Base-by-base conservation (phyloP, 2,329 filamentous ascomycete genomes). In the Aplosporella prunicola region DNA sequence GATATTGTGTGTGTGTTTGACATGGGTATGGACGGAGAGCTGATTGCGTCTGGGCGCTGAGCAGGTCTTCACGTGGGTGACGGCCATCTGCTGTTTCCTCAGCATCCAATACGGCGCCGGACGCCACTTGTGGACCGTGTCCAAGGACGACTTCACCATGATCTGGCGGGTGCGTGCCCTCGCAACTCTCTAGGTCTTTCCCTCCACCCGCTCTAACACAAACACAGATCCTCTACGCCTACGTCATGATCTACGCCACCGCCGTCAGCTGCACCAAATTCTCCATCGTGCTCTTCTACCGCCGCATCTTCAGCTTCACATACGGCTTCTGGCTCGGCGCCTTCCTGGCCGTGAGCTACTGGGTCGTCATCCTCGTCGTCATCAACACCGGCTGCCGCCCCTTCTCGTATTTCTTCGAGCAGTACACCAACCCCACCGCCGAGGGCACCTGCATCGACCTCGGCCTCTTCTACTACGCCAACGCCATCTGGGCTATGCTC, bases 261-360 rank as follows among this genome's bases (percentile, higher is more conserved):
- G 67, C 66, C 27, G 67, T 74, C 41, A 71, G 69, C 47, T 52
- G 71, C 20, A 71, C 67, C 2, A 74, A 75, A 45, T 52, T 63
- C 2, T 72, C 70, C 3, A 69, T 73, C 35, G 50, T 73, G 5
- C 53, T 71, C 3, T 60, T 75, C 13, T 76, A 74, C 45, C 66
- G 71, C 15, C 67, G 69, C 17, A 70, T 74, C 31, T 75, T 74
- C 41, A 55, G 58, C 51, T 73, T 74, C 45, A 60, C 63, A 7
- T 55, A 59, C 3, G 51, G 60, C 23, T 69, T 63, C 41, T 61
- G 61, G 40, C 39, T 54, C 11, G 50, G 71, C 24, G 50, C 69
- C 15, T 47, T 46, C 31, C 51, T 71, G 35, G 59, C 74, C 11
- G 14, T 62, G 9, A 6, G 15, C 20, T 50, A 56, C n/a, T 74